These are phyloP conservation scores for Teunomyces gatunensis DNA, from an alignment of 805 yeast genomes.

Conservation along the genomic window DNA sequence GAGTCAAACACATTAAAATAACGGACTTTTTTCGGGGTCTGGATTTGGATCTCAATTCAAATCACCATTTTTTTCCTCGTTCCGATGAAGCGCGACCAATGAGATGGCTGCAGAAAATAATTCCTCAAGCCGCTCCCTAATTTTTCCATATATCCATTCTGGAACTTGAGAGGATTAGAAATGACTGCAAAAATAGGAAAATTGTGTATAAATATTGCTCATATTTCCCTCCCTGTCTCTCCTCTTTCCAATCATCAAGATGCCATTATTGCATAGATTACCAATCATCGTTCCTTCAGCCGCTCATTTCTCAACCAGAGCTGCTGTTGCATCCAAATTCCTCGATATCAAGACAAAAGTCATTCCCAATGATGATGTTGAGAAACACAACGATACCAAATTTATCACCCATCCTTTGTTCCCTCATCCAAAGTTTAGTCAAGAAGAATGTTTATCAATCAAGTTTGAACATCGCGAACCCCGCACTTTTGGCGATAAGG, in stretches of 20 bases:
- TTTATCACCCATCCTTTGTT: slow-evolving; percentile 41
- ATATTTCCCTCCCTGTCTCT: neutral
- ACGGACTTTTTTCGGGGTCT: too few species aligned
- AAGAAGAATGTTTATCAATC: slow-evolving; percentile 36
- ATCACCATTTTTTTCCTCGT: too few species aligned
- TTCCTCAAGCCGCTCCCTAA: too few species aligned
- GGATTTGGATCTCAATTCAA: too few species aligned
- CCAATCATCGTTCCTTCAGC: neutral
- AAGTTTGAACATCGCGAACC: slow-evolving; percentile 54
- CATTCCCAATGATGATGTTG: slow-evolving; percentile 15
- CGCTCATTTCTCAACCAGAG: neutral
- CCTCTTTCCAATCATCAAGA: neutral
- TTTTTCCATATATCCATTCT: too few species aligned
- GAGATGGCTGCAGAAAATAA: too few species aligned
- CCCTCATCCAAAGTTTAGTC: slow-evolving; percentile 32
- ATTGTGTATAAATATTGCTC: neutral
- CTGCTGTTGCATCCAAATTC: slow-evolving; percentile 2
- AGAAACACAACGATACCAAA: slow-evolving; percentile 28
- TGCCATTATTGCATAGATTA: neutral
- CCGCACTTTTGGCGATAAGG: slow-evolving; percentile 43
- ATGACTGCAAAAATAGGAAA: too few species aligned
- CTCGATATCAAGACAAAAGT: slow-evolving; percentile 28
- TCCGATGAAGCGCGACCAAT: too few species aligned
- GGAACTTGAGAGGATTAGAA: too few species aligned
- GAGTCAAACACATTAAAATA: too few species aligned